Evolutionary conservation across 2,329 filamentous ascomycete species (phyloP).

Genomic region (Colletotrichum cereale): DNA sequence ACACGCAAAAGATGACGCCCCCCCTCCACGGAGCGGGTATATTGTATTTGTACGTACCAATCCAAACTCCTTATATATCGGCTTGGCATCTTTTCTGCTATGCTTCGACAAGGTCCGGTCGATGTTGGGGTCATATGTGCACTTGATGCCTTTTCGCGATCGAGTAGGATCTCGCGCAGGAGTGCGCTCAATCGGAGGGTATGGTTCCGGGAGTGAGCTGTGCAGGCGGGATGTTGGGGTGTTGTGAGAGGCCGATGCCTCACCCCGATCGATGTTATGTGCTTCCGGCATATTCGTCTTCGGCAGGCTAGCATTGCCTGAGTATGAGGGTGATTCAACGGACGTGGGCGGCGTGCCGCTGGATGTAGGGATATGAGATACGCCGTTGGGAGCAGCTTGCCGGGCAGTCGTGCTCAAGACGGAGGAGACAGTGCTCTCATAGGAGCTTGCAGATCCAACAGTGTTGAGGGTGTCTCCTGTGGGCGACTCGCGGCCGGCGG

Average conservation of each 20-base stretch:
- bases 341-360: conserved; percentile 64
- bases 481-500: conserved; percentile 70
- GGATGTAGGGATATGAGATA: conserved; percentile 58
- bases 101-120: conserved; percentile 62
- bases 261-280: conserved; percentile 57
- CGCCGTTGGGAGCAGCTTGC: conserved; percentile 55
- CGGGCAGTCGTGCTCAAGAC: conserved; percentile 70
- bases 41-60: conserved; percentile 70
- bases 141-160: conserved; percentile 68
- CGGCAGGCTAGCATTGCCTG: conserved; percentile 60
- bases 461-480: conserved; percentile 77
- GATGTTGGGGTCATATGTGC: conserved; percentile 71
- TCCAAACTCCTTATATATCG: conserved; percentile 73
- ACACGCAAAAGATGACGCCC: conserved; percentile 71
- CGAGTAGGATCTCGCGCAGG: conserved; percentile 69
- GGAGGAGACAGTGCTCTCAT: conserved; percentile 78
- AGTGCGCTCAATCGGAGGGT: conserved; percentile 55
- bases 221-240: conserved; percentile 47
- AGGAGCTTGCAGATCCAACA: conserved; percentile 79
- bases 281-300: conserved; percentile 69
- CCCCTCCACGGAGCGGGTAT: conserved; percentile 58
- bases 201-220: conserved; percentile 49
- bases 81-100: conserved; percentile 69
- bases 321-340: conserved; percentile 64
- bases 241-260: conserved; percentile 46